These are phyloP conservation scores for Penicillium subrubescens DNA, from an alignment of 495 filamentous ascomycete species.

Conservation along the genomic window DNA sequence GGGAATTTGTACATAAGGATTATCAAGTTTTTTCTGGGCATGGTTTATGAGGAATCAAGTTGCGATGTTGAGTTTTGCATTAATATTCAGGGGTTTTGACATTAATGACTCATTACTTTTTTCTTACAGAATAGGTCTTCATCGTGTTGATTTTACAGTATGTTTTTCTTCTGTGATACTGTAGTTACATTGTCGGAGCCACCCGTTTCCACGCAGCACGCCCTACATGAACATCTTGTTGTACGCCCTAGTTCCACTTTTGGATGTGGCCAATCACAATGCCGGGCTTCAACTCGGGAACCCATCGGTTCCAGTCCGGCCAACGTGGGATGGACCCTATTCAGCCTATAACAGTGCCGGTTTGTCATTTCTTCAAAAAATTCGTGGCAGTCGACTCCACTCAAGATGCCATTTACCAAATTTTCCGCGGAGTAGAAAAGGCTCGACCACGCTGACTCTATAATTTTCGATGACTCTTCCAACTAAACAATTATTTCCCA, in stretches of 20 bases:
- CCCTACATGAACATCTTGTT: background rate
- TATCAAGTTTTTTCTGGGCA: slow-evolving; percentile 5
- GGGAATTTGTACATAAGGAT: slow-evolving; percentile 31
- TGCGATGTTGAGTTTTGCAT: slow-evolving; percentile 21
- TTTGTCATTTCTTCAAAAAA: background rate
- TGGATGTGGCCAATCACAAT: background rate
- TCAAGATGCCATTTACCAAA: slow-evolving; percentile 3
- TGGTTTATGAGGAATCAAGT: slow-evolving; percentile 19
- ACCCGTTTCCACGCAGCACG: background rate
- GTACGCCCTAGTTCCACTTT: background rate
- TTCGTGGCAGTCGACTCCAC: slow-evolving; percentile 6
- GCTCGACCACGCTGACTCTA: background rate
- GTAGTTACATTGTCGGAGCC: background rate
- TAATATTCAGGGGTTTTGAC: background rate
- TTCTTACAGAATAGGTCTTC: background rate
- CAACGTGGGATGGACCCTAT: background rate
- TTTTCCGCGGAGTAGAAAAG: background rate
- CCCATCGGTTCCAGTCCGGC: slow-evolving; percentile 1
- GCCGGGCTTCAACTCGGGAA: background rate
- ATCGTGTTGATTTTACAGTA: background rate
- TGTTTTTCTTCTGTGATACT: background rate
- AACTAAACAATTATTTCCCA: background rate
- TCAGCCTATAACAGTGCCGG: background rate
- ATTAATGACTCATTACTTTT: background rate
- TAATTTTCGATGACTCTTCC: background rate